Conservation (phyloP, 2,329 filamentous ascomycete species). For the Fusarium humuli region DNA sequence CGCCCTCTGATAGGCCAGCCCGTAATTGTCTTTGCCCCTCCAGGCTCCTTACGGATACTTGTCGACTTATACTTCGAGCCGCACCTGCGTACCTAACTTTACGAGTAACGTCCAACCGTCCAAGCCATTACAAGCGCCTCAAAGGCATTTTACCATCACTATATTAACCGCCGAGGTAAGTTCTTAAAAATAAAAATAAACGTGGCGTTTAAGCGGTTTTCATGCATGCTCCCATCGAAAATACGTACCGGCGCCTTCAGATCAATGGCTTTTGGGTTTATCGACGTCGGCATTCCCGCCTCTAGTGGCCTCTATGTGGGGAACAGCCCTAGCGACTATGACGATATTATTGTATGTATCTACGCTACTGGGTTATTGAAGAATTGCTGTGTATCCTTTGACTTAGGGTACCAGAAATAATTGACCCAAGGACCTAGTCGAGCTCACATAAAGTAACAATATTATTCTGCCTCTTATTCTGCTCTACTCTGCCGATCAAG, state of each 20-base stretch:
- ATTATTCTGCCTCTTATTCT: not conserved
- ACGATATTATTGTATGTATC: constrained; percentile 4
- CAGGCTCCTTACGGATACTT: not conserved
- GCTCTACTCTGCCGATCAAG: constrained; percentile 14
- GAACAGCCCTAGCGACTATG: constrained; percentile 17
- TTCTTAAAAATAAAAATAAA: not conserved
- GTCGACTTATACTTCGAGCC: not conserved
- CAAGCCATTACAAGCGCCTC: not conserved
- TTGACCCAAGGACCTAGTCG: not conserved
- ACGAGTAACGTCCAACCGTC: not conserved
- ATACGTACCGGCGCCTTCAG: not conserved
- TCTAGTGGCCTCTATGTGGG: constrained; percentile 33
- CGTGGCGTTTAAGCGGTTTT: not conserved
- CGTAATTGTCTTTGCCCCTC: constrained; percentile 15
- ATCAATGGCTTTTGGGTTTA: not conserved
- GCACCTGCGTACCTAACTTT: not conserved
- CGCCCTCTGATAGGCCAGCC: constrained; percentile 19
- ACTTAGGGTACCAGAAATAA: not conserved
- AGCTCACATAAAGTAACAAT: not conserved
- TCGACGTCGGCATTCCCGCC: constrained; percentile 32
- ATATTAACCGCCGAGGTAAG: not conserved
- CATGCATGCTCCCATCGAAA: not conserved
- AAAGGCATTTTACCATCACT: not conserved
- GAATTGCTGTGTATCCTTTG: not conserved
- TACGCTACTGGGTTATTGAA: not conserved